Base-by-base conservation (phyloP, 2,329 filamentous ascomycete species). In the Xylariaceae sp. region DNA sequence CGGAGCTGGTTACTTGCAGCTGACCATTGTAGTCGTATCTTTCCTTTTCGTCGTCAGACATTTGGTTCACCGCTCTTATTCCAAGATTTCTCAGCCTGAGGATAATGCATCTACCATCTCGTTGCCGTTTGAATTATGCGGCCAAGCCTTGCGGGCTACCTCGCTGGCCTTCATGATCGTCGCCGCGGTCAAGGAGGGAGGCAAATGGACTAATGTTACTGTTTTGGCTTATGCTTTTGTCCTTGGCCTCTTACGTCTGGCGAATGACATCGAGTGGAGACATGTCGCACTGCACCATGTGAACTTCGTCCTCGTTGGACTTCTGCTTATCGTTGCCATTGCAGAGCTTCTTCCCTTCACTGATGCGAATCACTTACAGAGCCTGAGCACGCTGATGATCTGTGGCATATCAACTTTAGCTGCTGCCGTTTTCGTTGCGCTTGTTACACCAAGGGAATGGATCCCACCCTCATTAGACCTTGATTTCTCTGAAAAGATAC, bases 391-490 rank as follows among this genome's bases (percentile, higher is more conserved):
- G 18, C 66, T 69, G 41, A 60, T 75, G 44, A 63, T 74, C 14
- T 73, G 71, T 37, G 71, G 72, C 40, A 64, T 78, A 26, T 59
- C 68, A 1, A 71, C 73, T 20, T 67, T 81, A 26, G 67, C 68
- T 4, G 69, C 70, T 23, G 72, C 75, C 21, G 68, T 75, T 32
- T 45, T 73, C 44, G 54, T 80, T 37, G 78, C 81, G 51, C 57
- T 77, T 32, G 58, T 70, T 44, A 81, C 81, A 1, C 81, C 79
- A 0, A 74, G 79, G 54, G 77, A 80, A 66, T 83, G 81, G 81
- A 61, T 75, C 2, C 79, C 79, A 16, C 76, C 79, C 3, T 71
- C 71, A 4, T 56, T 76, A 41, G 69, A 74, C 29, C 67, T 74
- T 47, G 71, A 74, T 23, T 65, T 78, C 21, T 71, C 75, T 29